Evolutionary conservation across 1,284 basidiomycete genomes (phyloP).

Genomic region (Phellopilus nigrolimitatus): DNA sequence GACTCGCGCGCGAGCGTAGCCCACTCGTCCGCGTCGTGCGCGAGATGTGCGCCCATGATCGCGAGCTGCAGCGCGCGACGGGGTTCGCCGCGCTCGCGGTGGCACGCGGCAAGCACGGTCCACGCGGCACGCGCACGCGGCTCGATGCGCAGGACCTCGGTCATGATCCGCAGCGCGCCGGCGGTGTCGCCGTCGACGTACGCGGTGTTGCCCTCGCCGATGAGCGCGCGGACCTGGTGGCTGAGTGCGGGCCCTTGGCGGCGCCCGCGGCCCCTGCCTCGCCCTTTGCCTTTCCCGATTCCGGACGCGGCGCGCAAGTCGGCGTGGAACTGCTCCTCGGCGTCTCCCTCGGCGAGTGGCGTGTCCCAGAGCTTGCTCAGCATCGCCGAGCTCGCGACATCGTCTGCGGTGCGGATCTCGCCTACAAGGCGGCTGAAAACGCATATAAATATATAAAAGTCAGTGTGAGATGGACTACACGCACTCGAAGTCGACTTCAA

Average conservation of each 20-base stretch:
- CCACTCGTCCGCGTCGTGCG: slow-evolving; percentile 86
- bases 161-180: slow-evolving; percentile 75
- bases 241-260: slow-evolving; percentile 57
- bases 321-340: slow-evolving; percentile 62
- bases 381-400: slow-evolving; percentile 40
- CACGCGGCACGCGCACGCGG: slow-evolving; percentile 82
- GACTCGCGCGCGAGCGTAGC: slow-evolving; percentile 73
- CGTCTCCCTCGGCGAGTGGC: slow-evolving; percentile 54
- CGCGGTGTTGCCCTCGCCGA: slow-evolving; percentile 86
- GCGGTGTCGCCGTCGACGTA: slow-evolving; percentile 71
- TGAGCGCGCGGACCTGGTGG: slow-evolving; percentile 74
- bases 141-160: slow-evolving; percentile 92
- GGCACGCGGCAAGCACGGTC: slow-evolving; percentile 81
- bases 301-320: slow-evolving; percentile 68
- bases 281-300: slow-evolving; percentile 39
- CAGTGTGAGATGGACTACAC: slow-evolving; percentile 9
- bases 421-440: slow-evolving; percentile 53
- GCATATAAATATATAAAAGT: background rate
- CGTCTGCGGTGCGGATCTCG: slow-evolving; percentile 49
- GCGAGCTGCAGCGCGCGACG: slow-evolving; percentile 78
- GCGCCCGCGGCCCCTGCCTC: slow-evolving; percentile 37
- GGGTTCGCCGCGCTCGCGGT: slow-evolving; percentile 62
- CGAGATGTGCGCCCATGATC: slow-evolving; percentile 88
- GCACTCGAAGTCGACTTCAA: slow-evolving; percentile 29
- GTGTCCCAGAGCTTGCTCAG: slow-evolving; percentile 62